phyloP scores from a whole-genome alignment of 495 filamentous ascomycete genomes.

The Lichina pygmaea region DNA sequence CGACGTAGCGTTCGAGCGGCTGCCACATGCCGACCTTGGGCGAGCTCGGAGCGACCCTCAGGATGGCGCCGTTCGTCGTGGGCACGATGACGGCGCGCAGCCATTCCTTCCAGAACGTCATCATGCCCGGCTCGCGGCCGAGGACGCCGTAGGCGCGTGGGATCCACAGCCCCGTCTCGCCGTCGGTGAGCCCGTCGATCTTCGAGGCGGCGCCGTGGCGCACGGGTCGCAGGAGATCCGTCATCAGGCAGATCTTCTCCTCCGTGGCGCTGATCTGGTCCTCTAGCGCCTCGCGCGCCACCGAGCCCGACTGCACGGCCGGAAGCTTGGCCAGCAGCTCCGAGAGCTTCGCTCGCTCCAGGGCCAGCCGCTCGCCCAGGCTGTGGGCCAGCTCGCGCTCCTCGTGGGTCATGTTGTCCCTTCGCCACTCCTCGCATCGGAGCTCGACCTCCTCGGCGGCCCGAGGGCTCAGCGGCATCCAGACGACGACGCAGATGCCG shows the following conservation, averaged over 20 bases:
- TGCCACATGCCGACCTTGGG: conserved; percentile 90
- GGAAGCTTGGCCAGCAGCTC: conserved; percentile 63
- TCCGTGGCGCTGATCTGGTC: conserved; percentile 89
- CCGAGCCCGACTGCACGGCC: conserved; percentile 48
- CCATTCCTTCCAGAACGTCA: conserved; percentile 98
- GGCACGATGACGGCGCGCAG: conserved; percentile 74
- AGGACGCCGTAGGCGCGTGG: conserved; percentile 84
- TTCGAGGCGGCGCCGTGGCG: conserved; percentile 86
- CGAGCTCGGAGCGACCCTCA: conserved; percentile 65
- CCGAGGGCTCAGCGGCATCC: conserved; percentile 61
- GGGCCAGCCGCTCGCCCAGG: conserved; percentile 70
- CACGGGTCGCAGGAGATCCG: conserved; percentile 76
- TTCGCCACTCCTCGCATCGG: conserved; percentile 80
- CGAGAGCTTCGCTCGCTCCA: conserved; percentile 71
- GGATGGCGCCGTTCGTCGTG: conserved; percentile 68
- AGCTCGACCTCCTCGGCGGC: conserved; percentile 75
- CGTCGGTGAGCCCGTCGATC: conserved; percentile 88
- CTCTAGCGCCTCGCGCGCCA: conserved; percentile 57
- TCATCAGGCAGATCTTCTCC: conserved; percentile 92
- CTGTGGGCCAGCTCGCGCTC: conserved; percentile 85
- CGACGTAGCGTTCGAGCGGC: conserved; percentile 84
- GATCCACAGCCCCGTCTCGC: conserved; percentile 91
- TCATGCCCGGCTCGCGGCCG: conserved; percentile 58
- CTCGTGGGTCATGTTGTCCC: conserved; percentile 85
- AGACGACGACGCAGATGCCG: conserved; percentile 74